Conservation (phyloP, 2,329 filamentous ascomycete species). For the Clonostachys byssicola region DNA sequence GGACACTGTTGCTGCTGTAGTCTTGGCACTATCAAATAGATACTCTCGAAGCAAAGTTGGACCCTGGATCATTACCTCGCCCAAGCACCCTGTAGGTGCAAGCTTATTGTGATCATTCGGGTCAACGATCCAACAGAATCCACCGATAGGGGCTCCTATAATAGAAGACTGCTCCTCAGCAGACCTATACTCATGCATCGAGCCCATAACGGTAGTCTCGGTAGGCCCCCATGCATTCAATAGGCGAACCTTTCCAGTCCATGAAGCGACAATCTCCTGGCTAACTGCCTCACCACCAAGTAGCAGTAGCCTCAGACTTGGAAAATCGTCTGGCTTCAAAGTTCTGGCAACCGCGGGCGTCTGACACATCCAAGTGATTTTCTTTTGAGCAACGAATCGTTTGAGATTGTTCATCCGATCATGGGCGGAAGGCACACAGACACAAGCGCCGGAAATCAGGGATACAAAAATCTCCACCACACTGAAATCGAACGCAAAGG, state of each 20-base stretch:
- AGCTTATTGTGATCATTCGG: constrained; percentile 1
- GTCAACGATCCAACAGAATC: constrained; percentile 6
- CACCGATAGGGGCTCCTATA: constrained; percentile 5
- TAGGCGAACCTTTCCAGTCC: constrained; percentile 2
- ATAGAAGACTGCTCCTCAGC: neutral
- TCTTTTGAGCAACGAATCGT: neutral
- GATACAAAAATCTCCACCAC: neutral
- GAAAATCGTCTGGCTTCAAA: neutral
- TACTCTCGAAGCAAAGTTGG: constrained; percentile 43
- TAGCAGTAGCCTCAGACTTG: constrained; percentile 1
- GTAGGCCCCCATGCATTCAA: constrained; percentile 6
- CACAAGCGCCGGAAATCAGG: neutral
- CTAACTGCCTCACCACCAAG: constrained; percentile 4
- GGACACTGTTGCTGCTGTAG: constrained; percentile 14
- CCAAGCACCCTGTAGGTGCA: constrained; percentile 4
- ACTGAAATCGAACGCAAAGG: constrained; percentile 1
- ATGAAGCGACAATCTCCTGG: constrained; percentile 4
- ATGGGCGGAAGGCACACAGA: neutral
- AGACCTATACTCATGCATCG: constrained; percentile 1
- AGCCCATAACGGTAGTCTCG: constrained; percentile 4
- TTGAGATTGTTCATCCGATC: neutral
- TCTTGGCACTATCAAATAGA: constrained; percentile 22
- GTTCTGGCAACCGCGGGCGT: neutral
- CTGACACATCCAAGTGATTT: neutral
- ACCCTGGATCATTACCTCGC: constrained; percentile 7